A percentile compares a stretch with the other conserved stretches of the same genome.
phyloP scores from a whole-genome alignment of 2,329 filamentous ascomycete genomes.

The Clarireedia paspali region DNA sequence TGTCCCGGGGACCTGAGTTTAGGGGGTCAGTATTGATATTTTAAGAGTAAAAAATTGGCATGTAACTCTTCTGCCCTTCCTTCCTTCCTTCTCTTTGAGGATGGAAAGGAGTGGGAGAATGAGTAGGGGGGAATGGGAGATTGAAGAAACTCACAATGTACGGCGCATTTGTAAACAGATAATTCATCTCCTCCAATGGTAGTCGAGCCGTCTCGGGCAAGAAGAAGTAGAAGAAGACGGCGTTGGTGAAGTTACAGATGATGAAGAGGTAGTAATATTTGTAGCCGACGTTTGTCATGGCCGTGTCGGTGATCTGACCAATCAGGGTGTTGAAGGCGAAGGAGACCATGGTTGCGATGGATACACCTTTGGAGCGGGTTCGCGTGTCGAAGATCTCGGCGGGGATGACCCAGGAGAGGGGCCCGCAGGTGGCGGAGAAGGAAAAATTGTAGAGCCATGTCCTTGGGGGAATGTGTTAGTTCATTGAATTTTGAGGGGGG shows the following conservation, averaged over 20 bases:
- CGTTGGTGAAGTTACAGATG: constrained; percentile 61
- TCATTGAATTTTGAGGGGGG: background rate
- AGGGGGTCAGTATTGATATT: background rate
- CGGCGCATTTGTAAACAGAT: constrained; percentile 40
- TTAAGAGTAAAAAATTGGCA: background rate
- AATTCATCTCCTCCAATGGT: constrained; percentile 47
- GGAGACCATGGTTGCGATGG: constrained; percentile 63
- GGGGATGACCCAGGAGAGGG: constrained; percentile 41
- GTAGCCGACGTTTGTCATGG: constrained; percentile 39
- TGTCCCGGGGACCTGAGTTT: constrained; percentile 41
- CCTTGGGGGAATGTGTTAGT: constrained; percentile 6
- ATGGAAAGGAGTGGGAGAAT: too few relatives aligned
- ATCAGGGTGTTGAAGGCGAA: constrained; percentile 76
- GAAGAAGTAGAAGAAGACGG: constrained; percentile 59
- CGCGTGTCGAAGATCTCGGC: constrained; percentile 71
- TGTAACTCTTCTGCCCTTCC: too few relatives aligned
- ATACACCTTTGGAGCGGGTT: constrained; percentile 67
- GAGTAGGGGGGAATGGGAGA: too few relatives aligned
- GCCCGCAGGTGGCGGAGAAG: constrained; percentile 64
- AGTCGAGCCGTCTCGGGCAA: constrained; percentile 59
- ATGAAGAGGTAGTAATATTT: constrained; percentile 50
- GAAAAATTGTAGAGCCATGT: constrained; percentile 78
- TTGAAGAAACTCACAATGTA: constrained; percentile 36
- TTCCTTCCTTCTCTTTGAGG: too few relatives aligned
- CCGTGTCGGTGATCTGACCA: constrained; percentile 56